Evolutionary conservation across 2,329 filamentous ascomycete species (phyloP).

Genomic region (Ascochyta clinopodiicola): DNA sequence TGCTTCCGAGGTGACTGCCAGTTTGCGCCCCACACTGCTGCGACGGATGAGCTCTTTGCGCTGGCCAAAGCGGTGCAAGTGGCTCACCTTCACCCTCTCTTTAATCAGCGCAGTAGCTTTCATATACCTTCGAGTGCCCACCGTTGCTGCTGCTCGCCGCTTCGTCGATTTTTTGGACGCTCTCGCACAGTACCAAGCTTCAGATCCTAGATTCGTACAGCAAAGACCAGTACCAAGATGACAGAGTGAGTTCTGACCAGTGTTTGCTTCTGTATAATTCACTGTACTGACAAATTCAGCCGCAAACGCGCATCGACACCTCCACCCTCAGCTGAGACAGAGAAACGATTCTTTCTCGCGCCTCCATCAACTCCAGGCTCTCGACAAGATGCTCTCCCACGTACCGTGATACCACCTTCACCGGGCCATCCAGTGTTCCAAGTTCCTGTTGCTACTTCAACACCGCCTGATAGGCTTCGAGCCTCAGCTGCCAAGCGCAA

Average conservation of each 20-base stretch:
- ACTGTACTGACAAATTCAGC: not conserved
- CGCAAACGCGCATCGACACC: not conserved
- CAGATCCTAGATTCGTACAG: too few species aligned
- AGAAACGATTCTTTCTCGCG: not conserved
- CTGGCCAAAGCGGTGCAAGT: not conserved
- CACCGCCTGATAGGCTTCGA: not conserved
- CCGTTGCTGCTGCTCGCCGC: not conserved
- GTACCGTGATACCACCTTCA: not conserved
- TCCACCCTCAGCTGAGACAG: not conserved
- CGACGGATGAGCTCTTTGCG: not conserved
- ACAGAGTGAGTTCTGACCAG: not conserved
- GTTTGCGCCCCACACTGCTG: not conserved
- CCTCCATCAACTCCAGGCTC: not conserved
- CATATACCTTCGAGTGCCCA: not conserved
- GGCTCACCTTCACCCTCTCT: constrained; percentile 2
- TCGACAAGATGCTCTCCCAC: not conserved
- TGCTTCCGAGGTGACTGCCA: not conserved
- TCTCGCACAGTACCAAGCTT: not conserved
- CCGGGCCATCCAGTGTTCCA: not conserved
- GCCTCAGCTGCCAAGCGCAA: not conserved
- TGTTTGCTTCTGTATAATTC: not conserved
- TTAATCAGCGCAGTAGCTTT: not conserved
- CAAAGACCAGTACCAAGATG: not conserved
- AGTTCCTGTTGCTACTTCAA: not conserved
- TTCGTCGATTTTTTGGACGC: not conserved